These are phyloP conservation scores for Pinus albicaulis DNA, from an alignment of 75 land plant genomes.

Conservation along the genomic window DNA sequence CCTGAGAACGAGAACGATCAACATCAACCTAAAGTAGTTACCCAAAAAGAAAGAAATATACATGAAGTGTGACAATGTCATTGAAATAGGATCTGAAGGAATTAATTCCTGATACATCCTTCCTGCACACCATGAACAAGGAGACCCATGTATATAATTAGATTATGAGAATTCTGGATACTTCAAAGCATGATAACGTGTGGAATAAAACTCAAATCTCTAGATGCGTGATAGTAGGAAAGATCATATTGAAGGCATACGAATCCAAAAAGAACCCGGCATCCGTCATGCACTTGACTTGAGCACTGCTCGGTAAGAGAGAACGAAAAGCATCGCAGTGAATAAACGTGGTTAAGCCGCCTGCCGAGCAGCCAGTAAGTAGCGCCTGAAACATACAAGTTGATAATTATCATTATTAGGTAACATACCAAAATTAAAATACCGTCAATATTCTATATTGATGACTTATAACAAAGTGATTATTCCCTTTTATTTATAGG, in stretches of 20 bases:
- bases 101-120: slow-evolving; percentile 39
- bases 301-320: slow-evolving; percentile 40
- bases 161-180: too few species aligned
- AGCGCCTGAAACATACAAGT: slow-evolving; percentile 42
- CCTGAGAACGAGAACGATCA: too few species aligned
- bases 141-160: neutral
- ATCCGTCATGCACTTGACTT: slow-evolving; percentile 84
- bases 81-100: slow-evolving; percentile 35
- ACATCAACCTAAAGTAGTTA: too few species aligned
- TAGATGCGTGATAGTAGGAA: neutral
- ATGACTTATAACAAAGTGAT: too few species aligned
- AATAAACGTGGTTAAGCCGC: slow-evolving; percentile 68
- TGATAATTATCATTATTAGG: too few species aligned
- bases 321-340: slow-evolving; percentile 71
- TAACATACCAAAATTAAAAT: too few species aligned
- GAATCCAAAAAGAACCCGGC: slow-evolving; percentile 82
- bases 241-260: slow-evolving; percentile 25
- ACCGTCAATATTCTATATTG: too few species aligned
- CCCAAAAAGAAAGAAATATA: slow-evolving; percentile 8
- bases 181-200: neutral
- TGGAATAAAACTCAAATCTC: neutral
- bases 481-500: too few species aligned
- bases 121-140: slow-evolving; percentile 18
- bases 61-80: slow-evolving; percentile 63
- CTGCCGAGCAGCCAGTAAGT: slow-evolving; percentile 89